These are phyloP conservation scores for Fomitopsis schrenkii DNA, from an alignment of 1,284 basidiomycete species.

Conservation along the genomic window DNA sequence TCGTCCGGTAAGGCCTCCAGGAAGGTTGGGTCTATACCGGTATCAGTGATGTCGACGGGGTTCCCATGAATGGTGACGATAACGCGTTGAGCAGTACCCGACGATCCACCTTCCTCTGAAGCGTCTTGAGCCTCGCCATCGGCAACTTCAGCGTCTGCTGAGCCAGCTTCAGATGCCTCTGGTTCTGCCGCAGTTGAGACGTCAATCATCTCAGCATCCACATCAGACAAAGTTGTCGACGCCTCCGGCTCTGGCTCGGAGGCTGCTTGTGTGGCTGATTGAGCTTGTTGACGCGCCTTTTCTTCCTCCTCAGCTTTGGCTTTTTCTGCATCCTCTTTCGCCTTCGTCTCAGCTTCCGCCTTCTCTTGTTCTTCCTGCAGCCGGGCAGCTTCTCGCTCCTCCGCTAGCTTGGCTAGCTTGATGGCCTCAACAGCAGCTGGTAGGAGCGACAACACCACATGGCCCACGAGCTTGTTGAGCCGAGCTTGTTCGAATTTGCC, in stretches of 20 bases:
- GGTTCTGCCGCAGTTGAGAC: conserved; percentile 20
- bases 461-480: conserved; percentile 64
- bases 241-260: conserved; percentile 14
- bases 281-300: background rate
- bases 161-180: conserved; percentile 15
- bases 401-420: conserved; percentile 44
- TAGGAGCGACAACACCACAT: conserved; percentile 77
- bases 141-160: conserved; percentile 9
- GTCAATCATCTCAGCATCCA: conserved; percentile 43
- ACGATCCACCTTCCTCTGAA: conserved; percentile 25
- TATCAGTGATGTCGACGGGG: conserved; percentile 97
- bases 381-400: conserved; percentile 37
- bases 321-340: conserved; percentile 24
- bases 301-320: conserved; percentile 20
- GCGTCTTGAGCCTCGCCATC: conserved; percentile 13
- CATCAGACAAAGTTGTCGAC: conserved; percentile 20
- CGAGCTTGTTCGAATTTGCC: conserved; percentile 70
- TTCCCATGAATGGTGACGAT: conserved; percentile 90
- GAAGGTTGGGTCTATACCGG: conserved; percentile 98
- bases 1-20: conserved; percentile 97
- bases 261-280: conserved; percentile 13
- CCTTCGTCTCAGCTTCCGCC: conserved; percentile 28
- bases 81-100: conserved; percentile 50
- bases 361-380: conserved; percentile 37
- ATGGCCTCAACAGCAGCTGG: conserved; percentile 71